Evolutionary conservation across 768 basidiomycete species (phyloP), one percentile per base, ranked within the genome.

Genomic region (Suillus subluteus): DNA sequence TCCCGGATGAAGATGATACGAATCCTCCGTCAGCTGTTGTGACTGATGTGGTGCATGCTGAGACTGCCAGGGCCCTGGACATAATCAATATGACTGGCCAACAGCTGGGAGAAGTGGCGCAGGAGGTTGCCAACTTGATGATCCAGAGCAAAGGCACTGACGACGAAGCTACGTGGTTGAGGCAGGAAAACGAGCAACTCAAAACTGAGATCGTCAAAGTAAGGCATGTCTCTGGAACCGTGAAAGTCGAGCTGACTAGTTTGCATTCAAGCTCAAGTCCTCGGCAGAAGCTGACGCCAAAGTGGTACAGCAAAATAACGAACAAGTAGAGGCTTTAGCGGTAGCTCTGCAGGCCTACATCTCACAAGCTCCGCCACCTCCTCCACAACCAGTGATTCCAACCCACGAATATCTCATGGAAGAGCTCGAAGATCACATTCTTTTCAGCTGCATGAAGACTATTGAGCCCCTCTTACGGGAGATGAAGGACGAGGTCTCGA

Each of bases 41-140:
- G 44, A 76, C 75, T 62, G 70, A 70, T 23, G 67, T 72, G 26
- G 71, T 78, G 7, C 67, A 79, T 63, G 59, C 66, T 7, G 26
- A 65, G 35, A 32, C 65, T 3, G 52, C 38, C 46, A 48, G 26
- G 40, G 46, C 30, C 4, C 21, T 66, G 37, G 30, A 26, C 21
- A 32, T 11, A 0, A 40, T 66, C 65, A 41, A 41, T 54, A n/a
- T 18, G 30, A 73, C 72, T 8, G 73, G 71, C 32, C 66, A 69
- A 66, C 79, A 82, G 35, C 75, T 82, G 9, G 73, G 69, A n/a
- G 62, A 30, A n/a, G 62, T 76, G 38, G 77, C 75, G 11, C 68
- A 74, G 54, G 78, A 74, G 44, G 75, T 79, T 23, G 76, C 71
- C 40, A 73, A 75, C n/a, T 54, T 78, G 46, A 79, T 77, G 64